Evolutionary conservation across 2,329 filamentous ascomycete species (phyloP).

Genomic region (Fusarium brevicatenulatum): DNA sequence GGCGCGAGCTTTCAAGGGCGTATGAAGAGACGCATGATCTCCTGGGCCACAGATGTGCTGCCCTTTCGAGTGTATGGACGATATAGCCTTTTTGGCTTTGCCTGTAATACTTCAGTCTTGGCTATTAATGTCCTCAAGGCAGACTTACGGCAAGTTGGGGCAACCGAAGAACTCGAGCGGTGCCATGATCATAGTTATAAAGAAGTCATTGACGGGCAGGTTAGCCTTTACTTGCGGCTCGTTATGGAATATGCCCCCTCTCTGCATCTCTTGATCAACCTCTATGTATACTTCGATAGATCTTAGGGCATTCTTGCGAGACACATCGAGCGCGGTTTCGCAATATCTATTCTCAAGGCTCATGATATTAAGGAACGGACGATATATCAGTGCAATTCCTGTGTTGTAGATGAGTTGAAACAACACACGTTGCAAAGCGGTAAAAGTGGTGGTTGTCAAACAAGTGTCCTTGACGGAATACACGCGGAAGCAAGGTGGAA

Average conservation of each 20-base stretch:
- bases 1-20: not conserved
- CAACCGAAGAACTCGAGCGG: conserved; percentile 18
- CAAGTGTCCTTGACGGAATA: conserved; percentile 4
- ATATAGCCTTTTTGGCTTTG: not conserved
- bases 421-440: conserved; percentile 8
- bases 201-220: not conserved
- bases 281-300: conserved; percentile 17
- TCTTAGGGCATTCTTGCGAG: conserved; percentile 11
- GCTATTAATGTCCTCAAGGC: rapidly evolving
- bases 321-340: not conserved
- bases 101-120: not conserved
- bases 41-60: not conserved
- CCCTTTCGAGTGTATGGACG: not conserved
- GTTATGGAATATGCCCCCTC: conserved; percentile 9
- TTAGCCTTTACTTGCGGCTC: conserved; percentile 1
- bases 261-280: conserved; percentile 19
- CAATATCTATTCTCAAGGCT: not conserved
- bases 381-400: not conserved
- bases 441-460: not conserved
- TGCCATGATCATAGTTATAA: conserved; percentile 3
- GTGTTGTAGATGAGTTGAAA: conserved; percentile 27
- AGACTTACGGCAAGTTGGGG: conserved; percentile 11
- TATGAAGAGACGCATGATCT: not conserved
- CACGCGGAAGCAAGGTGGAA: conserved; percentile 3
- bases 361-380: conserved; percentile 8